A percentile compares a stretch with the other conserved stretches of the same genome.
Conservation (phyloP, 768 basidiomycete genomes). For the Steccherinum ochraceum region DNA sequence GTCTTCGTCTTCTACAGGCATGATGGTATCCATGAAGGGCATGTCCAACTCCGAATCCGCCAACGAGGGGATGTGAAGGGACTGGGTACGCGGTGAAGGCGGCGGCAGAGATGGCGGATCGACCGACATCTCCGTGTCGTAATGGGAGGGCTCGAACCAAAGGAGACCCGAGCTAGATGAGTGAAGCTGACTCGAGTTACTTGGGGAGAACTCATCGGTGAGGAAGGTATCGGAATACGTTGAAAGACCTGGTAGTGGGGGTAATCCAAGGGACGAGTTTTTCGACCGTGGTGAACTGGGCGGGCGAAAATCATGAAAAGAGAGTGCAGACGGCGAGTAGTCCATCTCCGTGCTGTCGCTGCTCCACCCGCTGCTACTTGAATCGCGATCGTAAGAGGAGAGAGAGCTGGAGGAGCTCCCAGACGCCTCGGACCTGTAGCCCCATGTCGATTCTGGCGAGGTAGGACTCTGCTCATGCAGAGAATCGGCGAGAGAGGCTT, state of each 20-base stretch:
- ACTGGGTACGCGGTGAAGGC: conserved; percentile 3
- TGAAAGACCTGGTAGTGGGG: neutral
- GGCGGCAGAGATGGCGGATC: conserved; percentile 3
- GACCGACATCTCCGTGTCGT: neutral
- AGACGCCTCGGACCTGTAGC: neutral
- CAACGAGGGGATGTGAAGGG: neutral
- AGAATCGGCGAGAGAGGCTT: neutral
- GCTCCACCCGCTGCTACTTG: neutral
- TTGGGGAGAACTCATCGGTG: neutral
- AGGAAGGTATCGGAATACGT: neutral
- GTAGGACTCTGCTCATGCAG: neutral
- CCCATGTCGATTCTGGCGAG: neutral
- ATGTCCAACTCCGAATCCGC: conserved; percentile 12
- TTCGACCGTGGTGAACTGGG: neutral
- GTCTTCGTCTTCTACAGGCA: conserved; percentile 13
- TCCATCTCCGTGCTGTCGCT: neutral
- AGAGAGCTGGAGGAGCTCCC: neutral
- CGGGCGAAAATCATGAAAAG: neutral
- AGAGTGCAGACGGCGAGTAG: neutral
- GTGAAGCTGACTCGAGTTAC: neutral
- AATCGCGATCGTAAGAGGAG: neutral
- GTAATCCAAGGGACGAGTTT: neutral
- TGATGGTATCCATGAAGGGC: conserved; percentile 11
- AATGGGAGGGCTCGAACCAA: neutral
- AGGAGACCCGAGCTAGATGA: neutral